Conservation (phyloP, 2,329 filamentous ascomycete species). For the Ploettnerulaceae sp. region DNA sequence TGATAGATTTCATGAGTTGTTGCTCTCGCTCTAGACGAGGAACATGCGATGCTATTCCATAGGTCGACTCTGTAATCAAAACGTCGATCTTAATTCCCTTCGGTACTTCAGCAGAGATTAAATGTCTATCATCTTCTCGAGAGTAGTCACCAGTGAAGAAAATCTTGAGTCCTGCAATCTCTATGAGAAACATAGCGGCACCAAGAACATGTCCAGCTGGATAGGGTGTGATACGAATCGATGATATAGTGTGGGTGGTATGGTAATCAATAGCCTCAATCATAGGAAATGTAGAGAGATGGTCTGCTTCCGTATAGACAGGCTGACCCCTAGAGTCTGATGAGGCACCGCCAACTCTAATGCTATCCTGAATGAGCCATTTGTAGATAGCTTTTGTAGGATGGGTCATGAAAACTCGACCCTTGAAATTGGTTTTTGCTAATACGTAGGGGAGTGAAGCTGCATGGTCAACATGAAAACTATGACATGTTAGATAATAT, state of each 20-base stretch:
- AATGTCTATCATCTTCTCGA: conserved; percentile 87
- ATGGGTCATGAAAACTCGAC: conserved; percentile 98
- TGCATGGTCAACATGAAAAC: conserved; percentile 98
- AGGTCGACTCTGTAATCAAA: conserved; percentile 95
- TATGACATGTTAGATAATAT: conserved; percentile 38
- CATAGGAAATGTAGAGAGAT: conserved; percentile 84
- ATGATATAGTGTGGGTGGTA: conserved; percentile 94
- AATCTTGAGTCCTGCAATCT: conserved; percentile 94
- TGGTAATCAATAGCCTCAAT: conserved; percentile 99
- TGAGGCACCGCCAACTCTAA: conserved; percentile 74
- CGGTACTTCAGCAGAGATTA: conserved; percentile 89
- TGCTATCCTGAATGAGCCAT: conserved; percentile 96
- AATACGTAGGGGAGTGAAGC: conserved; percentile 96
- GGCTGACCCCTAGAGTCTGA: conserved; percentile 55
- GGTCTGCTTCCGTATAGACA: conserved; percentile 92
- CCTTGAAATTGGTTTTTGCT: conserved; percentile 95
- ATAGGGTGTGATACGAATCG: conserved; percentile 93
- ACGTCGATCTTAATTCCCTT: conserved; percentile 89
- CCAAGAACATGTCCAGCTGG: conserved; percentile 97
- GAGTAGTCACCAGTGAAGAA: conserved; percentile 98
- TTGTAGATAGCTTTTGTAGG: conserved; percentile 99
- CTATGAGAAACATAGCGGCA: conserved; percentile 96
- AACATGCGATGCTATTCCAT: conserved; percentile 90
- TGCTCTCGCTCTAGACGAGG: conserved; percentile 88
- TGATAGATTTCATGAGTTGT: conserved; percentile 92